A percentile compares a stretch with the other conserved stretches of the same genome.
Evolutionary conservation across 2,329 filamentous ascomycete genomes (phyloP).

Genomic region (Penicillium sclerotiorum): DNA sequence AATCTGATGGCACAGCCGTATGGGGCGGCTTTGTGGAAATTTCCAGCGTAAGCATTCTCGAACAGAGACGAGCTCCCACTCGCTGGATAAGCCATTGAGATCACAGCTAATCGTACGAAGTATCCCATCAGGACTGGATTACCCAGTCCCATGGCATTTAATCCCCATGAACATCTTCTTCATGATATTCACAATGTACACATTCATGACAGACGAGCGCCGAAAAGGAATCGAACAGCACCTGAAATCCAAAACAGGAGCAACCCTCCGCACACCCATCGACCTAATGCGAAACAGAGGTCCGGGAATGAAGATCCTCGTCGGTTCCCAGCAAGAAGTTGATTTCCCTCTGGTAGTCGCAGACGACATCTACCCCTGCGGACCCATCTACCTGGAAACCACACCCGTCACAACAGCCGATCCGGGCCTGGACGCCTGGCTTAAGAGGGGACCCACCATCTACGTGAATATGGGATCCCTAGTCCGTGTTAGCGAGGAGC

Average conservation of each 20-base stretch:
- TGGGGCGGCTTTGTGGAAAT: constrained; percentile 1
- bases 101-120: not conserved
- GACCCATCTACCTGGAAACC: not conserved
- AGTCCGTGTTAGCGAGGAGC: not conserved
- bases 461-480: constrained; percentile 3
- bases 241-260: not conserved
- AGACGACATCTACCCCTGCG: constrained; percentile 1
- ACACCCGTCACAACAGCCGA: not conserved
- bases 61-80: not conserved
- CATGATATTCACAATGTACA: not conserved
- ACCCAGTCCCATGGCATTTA: not conserved
- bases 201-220: not conserved
- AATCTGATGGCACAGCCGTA: not conserved
- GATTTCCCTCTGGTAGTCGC: constrained; percentile 1
- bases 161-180: not conserved
- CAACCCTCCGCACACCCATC: not conserved
- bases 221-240: not conserved
- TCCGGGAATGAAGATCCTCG: not conserved
- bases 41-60: not conserved
- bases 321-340: constrained; percentile 1
- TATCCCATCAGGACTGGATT: not conserved
- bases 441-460: not conserved
- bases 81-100: not conserved
- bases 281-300: not conserved
- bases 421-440: not conserved